A percentile compares a stretch with the other conserved stretches of the same genome.
Evolutionary conservation across 2,329 filamentous ascomycete species (phyloP).

Genomic region (Aureobasidium sp.): DNA sequence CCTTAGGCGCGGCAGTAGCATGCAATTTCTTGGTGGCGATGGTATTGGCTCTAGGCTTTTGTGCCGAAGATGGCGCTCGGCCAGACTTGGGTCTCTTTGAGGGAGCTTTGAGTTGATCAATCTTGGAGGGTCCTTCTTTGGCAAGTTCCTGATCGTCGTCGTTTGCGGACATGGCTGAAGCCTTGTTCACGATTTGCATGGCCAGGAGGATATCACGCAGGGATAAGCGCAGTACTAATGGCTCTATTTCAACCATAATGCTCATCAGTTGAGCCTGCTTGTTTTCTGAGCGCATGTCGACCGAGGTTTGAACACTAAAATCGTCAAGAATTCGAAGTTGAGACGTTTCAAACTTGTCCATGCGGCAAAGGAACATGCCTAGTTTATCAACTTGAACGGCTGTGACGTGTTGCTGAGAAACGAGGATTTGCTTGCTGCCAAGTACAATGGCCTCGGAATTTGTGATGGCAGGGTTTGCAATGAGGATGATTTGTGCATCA

Average conservation of each 20-base stretch:
- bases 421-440: slow-evolving; percentile 82
- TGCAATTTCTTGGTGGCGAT: slow-evolving; percentile 20
- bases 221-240: slow-evolving; percentile 80
- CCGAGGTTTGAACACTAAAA: slow-evolving; percentile 82
- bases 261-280: slow-evolving; percentile 57
- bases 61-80: slow-evolving; percentile 34
- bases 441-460: slow-evolving; percentile 95
- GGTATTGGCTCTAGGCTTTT: slow-evolving; percentile 34
- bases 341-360: slow-evolving; percentile 93
- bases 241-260: slow-evolving; percentile 82
- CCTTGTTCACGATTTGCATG: slow-evolving; percentile 84
- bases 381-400: slow-evolving; percentile 90
- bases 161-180: slow-evolving; percentile 71
- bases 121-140: slow-evolving; percentile 49
- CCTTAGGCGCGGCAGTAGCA: neutral
- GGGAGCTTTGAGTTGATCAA: slow-evolving; percentile 41
- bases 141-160: slow-evolving; percentile 38
- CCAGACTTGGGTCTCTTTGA: slow-evolving; percentile 30
- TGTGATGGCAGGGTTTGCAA: slow-evolving; percentile 82
- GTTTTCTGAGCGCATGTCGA: slow-evolving; percentile 63
- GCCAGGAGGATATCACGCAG: slow-evolving; percentile 90
- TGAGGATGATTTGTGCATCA: slow-evolving; percentile 91
- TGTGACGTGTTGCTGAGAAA: slow-evolving; percentile 88
- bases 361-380: slow-evolving; percentile 96
- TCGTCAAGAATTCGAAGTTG: slow-evolving; percentile 90